Percentiles rank a stretch among this genome's conserved stretches.
These are phyloP conservation scores for Cryptococcus jaspeensis DNA, from an alignment of 1,284 basidiomycete species.

Conservation along the genomic window DNA sequence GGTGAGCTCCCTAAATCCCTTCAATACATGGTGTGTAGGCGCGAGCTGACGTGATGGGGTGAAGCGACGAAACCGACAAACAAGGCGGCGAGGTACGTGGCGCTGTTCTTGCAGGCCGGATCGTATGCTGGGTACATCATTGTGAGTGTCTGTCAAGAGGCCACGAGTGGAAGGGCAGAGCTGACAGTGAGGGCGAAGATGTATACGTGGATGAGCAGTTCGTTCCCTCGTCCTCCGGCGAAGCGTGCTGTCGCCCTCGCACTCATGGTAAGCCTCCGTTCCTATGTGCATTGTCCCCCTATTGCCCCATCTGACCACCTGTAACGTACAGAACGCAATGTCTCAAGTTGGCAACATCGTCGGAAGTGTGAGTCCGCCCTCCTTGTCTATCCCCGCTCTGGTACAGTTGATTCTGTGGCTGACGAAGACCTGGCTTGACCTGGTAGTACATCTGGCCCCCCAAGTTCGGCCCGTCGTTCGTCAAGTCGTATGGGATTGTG, in stretches of 20 bases:
- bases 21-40: too few relatives aligned
- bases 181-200: conserved; percentile 12
- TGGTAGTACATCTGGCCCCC: conserved; percentile 28
- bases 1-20: conserved; percentile 12
- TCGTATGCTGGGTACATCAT: conserved; percentile 32
- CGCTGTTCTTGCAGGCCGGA: conserved; percentile 37
- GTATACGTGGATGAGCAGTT: conserved; percentile 35
- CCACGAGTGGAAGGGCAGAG: background rate
- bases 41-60: background rate
- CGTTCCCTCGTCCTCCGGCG: conserved; percentile 41
- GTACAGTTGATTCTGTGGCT: background rate
- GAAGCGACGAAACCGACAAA: conserved; percentile 21
- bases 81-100: conserved; percentile 35
- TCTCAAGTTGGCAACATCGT: conserved; percentile 51
- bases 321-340: conserved; percentile 40
- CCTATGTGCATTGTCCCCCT: background rate
- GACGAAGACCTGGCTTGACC: background rate
- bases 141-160: conserved; percentile 5
- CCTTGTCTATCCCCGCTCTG: too few relatives aligned
- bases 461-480: conserved; percentile 30
- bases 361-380: conserved; percentile 29
- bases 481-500: conserved; percentile 36
- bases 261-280: conserved; percentile 18
- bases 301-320: background rate
- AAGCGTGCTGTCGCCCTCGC: conserved; percentile 36